Evolutionary conservation across 768 basidiomycete species (phyloP), one percentile per base, ranked within the genome.

Genomic region (Naganishia kalamii): DNA sequence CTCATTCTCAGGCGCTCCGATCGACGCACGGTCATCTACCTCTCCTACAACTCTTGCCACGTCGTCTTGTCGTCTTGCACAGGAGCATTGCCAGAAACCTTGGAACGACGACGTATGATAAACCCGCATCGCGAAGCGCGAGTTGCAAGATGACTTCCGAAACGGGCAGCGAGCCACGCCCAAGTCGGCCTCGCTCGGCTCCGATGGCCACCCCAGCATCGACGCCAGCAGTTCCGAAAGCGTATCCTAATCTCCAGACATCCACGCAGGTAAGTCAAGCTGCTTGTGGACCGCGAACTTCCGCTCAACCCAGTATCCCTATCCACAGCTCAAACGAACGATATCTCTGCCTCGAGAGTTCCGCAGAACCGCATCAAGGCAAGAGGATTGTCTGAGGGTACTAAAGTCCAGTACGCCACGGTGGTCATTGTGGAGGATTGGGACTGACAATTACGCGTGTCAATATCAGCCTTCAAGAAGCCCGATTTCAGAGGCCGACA

Each of bases 401-500:
- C 49, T 78, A 63, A 71, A 70, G 35, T 63, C 71, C 48, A 72
- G 77, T 76, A 23, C 64, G 76, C 66, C 11, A 4, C 4, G 1
- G 23, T 21, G n/a, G 19, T 10, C 41, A 12, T 15, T 11, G 3
- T 23, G 11, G n/a, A 40, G 25, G 7, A n/a, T 19, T 1, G 30
- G 21, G 51, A 49, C 1, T 29, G 2, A 8, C 48, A 30, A 49
- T 23, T 49, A 49, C 19, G 21, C 10, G 23, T 15, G 43, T n/a
- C 23, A 19, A 33, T 5, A 11, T 30, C 32, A 78, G 77, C 73
- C 25, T 78, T 75, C 71, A 71, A 71, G 0, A 69, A 74, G 47
- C 44, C 68, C 2, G 44, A 54, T 10, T 78, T 75, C 52, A 57
- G 75, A 41, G 72, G 72, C 25, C 70, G 72, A 13, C 77, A 78